A percentile compares a stretch with the other conserved stretches of the same genome.
These are phyloP conservation scores for Solanum aculeatissimum DNA, from an alignment of 305 asterid species.

Conservation along the genomic window DNA sequence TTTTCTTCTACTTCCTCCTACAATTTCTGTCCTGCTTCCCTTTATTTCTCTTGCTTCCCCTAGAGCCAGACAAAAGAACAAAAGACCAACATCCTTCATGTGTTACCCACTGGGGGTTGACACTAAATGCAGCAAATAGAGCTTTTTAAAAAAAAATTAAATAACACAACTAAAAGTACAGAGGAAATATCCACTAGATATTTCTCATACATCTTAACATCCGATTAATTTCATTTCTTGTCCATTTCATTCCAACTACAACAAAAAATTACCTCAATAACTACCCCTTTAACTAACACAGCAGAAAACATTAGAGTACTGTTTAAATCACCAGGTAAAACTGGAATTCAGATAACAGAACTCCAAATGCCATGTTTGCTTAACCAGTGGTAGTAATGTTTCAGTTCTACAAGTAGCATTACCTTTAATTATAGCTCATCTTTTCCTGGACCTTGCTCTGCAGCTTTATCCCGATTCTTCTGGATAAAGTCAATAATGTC, in stretches of 20 bases:
- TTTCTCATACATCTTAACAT: not conserved
- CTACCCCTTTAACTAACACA: not conserved
- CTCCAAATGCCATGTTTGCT: not conserved
- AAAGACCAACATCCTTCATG: not conserved
- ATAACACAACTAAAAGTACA: not conserved
- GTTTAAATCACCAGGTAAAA: not conserved
- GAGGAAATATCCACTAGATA: not conserved
- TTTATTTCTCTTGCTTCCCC: not conserved
- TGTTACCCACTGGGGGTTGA: not conserved
- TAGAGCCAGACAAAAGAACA: not conserved
- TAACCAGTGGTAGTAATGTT: not conserved
- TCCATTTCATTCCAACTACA: not conserved
- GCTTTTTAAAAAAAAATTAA: not conserved
- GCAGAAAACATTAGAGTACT: not conserved
- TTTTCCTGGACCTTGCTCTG: conserved; percentile 30
- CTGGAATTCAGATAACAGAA: not conserved
- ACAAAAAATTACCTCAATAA: not conserved
- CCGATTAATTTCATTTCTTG: not conserved
- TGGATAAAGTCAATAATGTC: conserved; percentile 55
- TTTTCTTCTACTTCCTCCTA: not conserved
- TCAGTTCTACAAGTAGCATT: not conserved
- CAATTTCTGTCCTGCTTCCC: not conserved
- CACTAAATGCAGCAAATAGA: not conserved
- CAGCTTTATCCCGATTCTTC: conserved; percentile 37
- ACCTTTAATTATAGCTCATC: conserved; percentile 61